Base-by-base conservation (phyloP, 345 rosid genomes). In the Combretum micranthum region DNA sequence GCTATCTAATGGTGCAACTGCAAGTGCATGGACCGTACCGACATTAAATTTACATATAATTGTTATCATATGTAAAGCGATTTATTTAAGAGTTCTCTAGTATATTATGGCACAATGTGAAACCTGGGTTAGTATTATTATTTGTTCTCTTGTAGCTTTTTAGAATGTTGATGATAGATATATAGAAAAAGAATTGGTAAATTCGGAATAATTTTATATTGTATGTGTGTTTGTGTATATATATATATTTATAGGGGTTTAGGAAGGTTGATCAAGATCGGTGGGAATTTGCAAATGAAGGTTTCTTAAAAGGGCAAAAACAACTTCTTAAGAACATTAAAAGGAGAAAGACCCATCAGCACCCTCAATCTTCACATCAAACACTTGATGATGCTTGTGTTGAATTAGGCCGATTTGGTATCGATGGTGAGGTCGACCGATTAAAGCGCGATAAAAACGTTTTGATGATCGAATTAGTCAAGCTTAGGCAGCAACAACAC, bases 201-300 rank as follows among this genome's bases (percentile, higher is more conserved):
- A 32, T 32, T 4, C 10, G 39, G 9, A 32, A n/a, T n/a, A n/a
- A n/a, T n/a, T n/a, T n/a, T n/a, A n/a, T 32, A 32, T 4, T 32
- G 39, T 32, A 32, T 32, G 39, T 32, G 39, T 32, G 39, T 32
- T 32, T 5, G n/a, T 32, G 39, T 32, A 32, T 32, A 11, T 32
- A 11, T 32, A 11, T 32, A 5, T 5, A 32, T 7, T 12, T 4
- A 17, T 79, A 88, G 97, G 97, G 98, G 62, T 92, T 92, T 77
- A 86, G 86, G 65, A 92, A 92, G 72, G 91, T 92, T 65, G 96
- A 92, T 81, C 87, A 90, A 55, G 97, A 92, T 65, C 76, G 79
- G 61, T 92, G 97, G 98, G 98, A 92, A 69, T 71, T 65, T 62
- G 75, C 75, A 13, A 61, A 71, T 23, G 67, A 71, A 65, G 87